Evolutionary conservation across 306 rosid species (phyloP), one percentile per base, ranked within the genome.

Genomic region (Alnus glutinosa): DNA sequence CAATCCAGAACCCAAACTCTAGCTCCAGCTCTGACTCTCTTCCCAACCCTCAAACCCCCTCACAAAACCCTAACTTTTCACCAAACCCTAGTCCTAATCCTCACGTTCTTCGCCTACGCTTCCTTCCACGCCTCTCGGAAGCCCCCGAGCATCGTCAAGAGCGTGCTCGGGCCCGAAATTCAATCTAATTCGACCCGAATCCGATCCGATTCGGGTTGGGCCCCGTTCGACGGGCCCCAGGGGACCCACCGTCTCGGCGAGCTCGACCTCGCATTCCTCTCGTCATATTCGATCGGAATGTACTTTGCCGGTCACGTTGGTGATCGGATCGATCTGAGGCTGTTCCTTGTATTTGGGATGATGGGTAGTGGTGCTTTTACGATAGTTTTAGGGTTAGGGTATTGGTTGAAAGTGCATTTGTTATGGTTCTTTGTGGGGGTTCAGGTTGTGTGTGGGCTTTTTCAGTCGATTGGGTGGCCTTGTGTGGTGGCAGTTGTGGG

Each of bases 401-500:
- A 91, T 76, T 96, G 98, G 97, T 85, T 93, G 1, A 79, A 86
- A 82, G 79, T 93, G 82, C 99, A 96, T 85, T 78, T 72, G 16
- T 79, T 96, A 81, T 90, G 93, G 64, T 96, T 80, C 83, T 95
- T 87, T 75, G 16, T 93, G 61, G 82, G 58, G 70, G 96, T 93
- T 80, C 99, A 96, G 86, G 76, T 91, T 77, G 71, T 90, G 51
- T 90, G 98, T 81, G 98, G 99, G 39, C 78, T 96, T 57, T 87
- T 96, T 90, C 97, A 96, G 85, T 93, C 99, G 11, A 91, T 96
- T 82, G 98, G 98, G 75, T 96, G 99, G 98, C 99, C 98, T 75
- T 96, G 96, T 87, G 99, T 91, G 83, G 97, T 94, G 74, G 92
- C 97, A 32, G 74, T 94, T 70, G 93, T 92, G 47, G 97, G 98